Percentiles rank a stretch among this genome's conserved stretches.
Conservation (phyloP, 2,329 filamentous ascomycete genomes). For the Talaromyces sp. region DNA sequence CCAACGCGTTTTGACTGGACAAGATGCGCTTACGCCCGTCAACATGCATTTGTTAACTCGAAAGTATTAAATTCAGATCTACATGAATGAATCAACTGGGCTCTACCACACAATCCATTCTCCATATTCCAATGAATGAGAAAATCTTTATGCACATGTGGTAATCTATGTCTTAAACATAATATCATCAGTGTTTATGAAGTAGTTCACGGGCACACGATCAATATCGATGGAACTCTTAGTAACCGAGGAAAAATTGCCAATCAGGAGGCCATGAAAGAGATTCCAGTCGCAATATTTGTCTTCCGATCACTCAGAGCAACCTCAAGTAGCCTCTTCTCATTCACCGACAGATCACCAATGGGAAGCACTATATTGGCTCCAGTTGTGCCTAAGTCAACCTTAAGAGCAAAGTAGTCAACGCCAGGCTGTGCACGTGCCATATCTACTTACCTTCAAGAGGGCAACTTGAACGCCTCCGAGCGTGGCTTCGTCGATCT, state of each 20-base stretch:
- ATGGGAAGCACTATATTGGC: slow-evolving; percentile 4
- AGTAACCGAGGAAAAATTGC: no score
- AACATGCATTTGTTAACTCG: slow-evolving; percentile 14
- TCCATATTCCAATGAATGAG: no score
- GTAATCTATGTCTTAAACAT: no score
- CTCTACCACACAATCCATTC: no score
- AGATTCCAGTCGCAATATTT: slow-evolving; percentile 9
- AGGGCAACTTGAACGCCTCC: slow-evolving; percentile 9
- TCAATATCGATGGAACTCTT: no score
- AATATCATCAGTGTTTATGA: no score
- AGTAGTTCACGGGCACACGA: no score
- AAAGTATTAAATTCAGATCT: slow-evolving; percentile 31
- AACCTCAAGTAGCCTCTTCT: slow-evolving; percentile 6
- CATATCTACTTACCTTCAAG: slow-evolving; percentile 8
- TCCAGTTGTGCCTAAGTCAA: slow-evolving; percentile 4
- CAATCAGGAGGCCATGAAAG: no score
- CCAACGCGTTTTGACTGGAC: slow-evolving; percentile 10
- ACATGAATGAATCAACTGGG: no score
- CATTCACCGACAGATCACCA: slow-evolving; percentile 5
- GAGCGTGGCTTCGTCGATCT: slow-evolving; percentile 16
- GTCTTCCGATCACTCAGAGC: slow-evolving; percentile 4
- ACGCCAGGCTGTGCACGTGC: slow-evolving; percentile 7
- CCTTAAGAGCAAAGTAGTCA: slow-evolving; percentile 10
- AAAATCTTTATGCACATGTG: no score
- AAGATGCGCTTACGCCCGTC: slow-evolving; percentile 10